Conservation (phyloP, 164 flowering plant genomes). For the Berberis thunbergii region DNA sequence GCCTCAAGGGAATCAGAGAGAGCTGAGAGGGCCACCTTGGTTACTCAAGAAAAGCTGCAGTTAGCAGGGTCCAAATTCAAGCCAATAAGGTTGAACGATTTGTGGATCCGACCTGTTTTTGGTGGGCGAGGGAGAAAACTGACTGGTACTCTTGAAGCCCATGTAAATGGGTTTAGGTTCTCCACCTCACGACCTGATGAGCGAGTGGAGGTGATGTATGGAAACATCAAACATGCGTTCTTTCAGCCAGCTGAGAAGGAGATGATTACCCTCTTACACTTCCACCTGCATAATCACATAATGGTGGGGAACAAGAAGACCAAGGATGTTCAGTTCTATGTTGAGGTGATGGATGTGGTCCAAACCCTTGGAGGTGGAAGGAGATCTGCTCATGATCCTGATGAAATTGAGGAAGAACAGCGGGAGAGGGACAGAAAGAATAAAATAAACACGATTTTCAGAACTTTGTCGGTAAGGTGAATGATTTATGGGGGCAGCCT, state of each 20-base stretch:
- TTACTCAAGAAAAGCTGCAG: constrained; percentile 71
- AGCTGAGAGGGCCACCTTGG: constrained; percentile 86
- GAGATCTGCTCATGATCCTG: constrained; percentile 80
- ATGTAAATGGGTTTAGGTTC: constrained; percentile 64
- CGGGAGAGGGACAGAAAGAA: constrained; percentile 72
- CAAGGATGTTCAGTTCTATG: constrained; percentile 21
- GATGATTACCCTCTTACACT: constrained; percentile 70
- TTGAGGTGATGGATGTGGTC: constrained; percentile 86
- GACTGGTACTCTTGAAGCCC: constrained; percentile 67
- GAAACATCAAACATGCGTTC: constrained; percentile 74
- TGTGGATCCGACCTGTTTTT: constrained; percentile 71
- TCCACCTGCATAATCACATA: constrained; percentile 80
- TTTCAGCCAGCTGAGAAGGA: constrained; percentile 86
- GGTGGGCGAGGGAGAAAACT: constrained; percentile 71
- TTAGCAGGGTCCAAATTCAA: constrained; percentile 49
- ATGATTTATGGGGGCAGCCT: constrained; percentile 57
- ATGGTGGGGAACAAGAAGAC: constrained; percentile 82
- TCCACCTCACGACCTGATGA: constrained; percentile 61
- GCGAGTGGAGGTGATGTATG: constrained; percentile 63
- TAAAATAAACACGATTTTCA: constrained; percentile 59
- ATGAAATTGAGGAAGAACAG: constrained; percentile 83
- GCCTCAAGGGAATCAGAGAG: constrained; percentile 68
- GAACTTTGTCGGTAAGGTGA: constrained; percentile 61
- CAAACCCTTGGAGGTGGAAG: constrained; percentile 71
- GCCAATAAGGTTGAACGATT: constrained; percentile 53